Evolutionary conservation across 805 yeast genomes (phyloP).

Genomic region (Saturnispora zaruensis): DNA sequence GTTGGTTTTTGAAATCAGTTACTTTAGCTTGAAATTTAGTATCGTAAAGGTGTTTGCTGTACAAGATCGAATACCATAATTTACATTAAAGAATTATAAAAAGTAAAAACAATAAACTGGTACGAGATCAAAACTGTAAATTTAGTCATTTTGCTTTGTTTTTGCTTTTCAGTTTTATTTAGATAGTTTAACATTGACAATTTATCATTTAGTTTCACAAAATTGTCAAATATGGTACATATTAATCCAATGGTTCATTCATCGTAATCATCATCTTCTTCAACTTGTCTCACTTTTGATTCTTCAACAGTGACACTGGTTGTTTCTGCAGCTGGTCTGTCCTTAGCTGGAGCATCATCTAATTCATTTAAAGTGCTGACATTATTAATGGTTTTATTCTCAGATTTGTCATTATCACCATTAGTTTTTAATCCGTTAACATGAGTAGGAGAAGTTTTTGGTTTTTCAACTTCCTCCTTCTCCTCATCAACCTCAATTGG

Average conservation of each 20-base stretch:
- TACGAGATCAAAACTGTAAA: neutral
- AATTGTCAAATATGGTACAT: neutral
- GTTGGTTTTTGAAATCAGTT: no score
- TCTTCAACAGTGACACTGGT: neutral
- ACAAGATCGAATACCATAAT: neutral
- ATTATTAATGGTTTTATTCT: neutral
- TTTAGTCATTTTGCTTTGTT: neutral
- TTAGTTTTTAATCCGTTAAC: neutral
- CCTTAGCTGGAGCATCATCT: neutral
- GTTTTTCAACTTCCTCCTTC: slow-evolving; percentile 8
- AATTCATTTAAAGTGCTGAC: neutral
- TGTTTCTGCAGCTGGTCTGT: slow-evolving; percentile 2
- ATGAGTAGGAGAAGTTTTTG: neutral
- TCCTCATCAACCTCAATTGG: slow-evolving; percentile 28
- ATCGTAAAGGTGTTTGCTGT: no score
- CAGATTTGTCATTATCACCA: neutral
- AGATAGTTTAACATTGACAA: neutral
- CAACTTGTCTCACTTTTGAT: slow-evolving; percentile 24
- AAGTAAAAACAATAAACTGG: neutral
- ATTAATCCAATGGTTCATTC: slow-evolving; percentile 16
- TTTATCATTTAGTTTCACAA: neutral
- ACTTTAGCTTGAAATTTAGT: no score
- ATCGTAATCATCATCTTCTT: slow-evolving; percentile 33
- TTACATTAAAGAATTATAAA: neutral
- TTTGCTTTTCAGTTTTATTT: neutral